Base-by-base conservation (phyloP, 2,329 filamentous ascomycete genomes). In the Ceratocystis diversiconidia region DNA sequence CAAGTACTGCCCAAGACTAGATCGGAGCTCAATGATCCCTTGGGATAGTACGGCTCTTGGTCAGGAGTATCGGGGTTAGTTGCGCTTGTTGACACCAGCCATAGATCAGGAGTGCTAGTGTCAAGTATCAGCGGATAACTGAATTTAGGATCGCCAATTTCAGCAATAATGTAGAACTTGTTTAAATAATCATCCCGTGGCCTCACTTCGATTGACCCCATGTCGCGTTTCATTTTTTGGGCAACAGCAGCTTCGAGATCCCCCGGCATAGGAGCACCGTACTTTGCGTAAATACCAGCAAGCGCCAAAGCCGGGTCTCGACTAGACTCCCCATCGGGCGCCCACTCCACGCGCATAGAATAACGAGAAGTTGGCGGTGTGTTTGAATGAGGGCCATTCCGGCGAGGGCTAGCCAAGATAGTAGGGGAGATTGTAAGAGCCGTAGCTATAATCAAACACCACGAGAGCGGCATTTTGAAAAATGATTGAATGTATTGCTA, bases 21-120 rank as follows among this genome's bases (percentile, higher is more conserved):
- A 68, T 73, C 69, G 1, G 78, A 71, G 1, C 75, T 76, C 25
- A 72, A 75, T 67, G 76, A 79, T 61, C 74, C 72, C 28, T 66
- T 68, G 1, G 78, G 75, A 60, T 76, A 70, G 67, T 76, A 80
- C n/a, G 75, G 63, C 4, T 72, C 70, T 60, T 79, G 77, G 0
- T 75, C 76, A 17, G 72, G 72, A 10, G 76, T 71, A 32, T 76
- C 71, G 19, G 65, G 43, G 43, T 70, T 63, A 50, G 74, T 72
- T 44, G 76, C 77, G 61, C 77, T 75, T 30, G 77, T 75, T 65
- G 76, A 78, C 69, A 79, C 79, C 0, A 80, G 78, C 78, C 78
- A 79, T 28, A 79, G 72, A 65, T 80, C 77, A 10, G 76, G 75
- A 1, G 77, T 79, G 0, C 77, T 78, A 1, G 78, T 79, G 66